phyloP scores from a whole-genome alignment of 2,329 filamentous ascomycete genomes.

The Phaeosphaeria sp. region DNA sequence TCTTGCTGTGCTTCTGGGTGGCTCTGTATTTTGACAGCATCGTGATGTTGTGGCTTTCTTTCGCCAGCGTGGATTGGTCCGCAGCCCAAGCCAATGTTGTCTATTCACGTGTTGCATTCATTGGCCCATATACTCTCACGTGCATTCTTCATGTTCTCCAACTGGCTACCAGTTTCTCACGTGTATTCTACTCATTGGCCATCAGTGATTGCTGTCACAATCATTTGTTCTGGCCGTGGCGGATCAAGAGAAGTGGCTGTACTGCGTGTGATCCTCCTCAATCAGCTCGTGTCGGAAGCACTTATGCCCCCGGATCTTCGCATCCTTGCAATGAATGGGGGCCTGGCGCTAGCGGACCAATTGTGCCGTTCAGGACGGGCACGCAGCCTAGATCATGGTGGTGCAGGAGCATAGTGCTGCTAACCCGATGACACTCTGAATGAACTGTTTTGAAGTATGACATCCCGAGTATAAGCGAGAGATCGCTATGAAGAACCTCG shows the following conservation, averaged over 20 bases:
- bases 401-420: neutral
- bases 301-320: neutral
- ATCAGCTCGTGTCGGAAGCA: neutral
- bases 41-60: neutral
- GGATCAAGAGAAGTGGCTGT: neutral
- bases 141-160: conserved; percentile 8
- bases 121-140: conserved; percentile 19
- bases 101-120: conserved; percentile 7
- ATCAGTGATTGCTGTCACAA: neutral
- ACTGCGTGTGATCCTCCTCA: conserved; percentile 14
- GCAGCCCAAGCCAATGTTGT: neutral
- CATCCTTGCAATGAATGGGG: neutral
- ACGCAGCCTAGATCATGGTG: conserved; percentile 8
- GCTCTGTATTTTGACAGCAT: conserved; percentile 1
- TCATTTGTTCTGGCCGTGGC: neutral
- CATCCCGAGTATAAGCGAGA: neutral
- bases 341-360: conserved; percentile 11
- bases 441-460: neutral
- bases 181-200: conserved; percentile 8
- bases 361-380: conserved; percentile 7
- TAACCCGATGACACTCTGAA: neutral
- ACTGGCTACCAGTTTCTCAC: conserved; percentile 20
- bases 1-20: conserved; percentile 3
- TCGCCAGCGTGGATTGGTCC: neutral
- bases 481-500: neutral